Evolutionary conservation across 768 basidiomycete genomes (phyloP).

Genomic region (Pleurotus eryngii): DNA sequence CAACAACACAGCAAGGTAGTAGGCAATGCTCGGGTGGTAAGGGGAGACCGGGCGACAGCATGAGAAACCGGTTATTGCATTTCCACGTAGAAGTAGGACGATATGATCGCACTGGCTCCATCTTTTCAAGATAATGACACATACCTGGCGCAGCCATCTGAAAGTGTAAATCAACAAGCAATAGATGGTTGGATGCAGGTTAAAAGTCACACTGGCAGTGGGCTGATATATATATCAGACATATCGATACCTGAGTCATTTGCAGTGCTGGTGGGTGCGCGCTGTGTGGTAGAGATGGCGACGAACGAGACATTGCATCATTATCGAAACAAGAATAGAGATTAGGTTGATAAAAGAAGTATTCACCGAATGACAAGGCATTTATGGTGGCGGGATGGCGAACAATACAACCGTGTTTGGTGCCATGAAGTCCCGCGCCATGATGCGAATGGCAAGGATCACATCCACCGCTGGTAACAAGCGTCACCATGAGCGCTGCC

Average conservation of each 20-base stretch:
- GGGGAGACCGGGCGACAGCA: background rate
- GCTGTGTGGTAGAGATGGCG: too few relatives aligned
- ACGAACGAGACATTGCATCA: too few relatives aligned
- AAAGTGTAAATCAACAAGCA: background rate
- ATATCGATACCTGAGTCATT: too few relatives aligned
- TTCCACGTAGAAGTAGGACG: background rate
- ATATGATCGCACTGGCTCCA: background rate
- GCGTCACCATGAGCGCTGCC: background rate
- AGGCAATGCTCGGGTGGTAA: background rate
- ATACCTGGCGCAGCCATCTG: background rate
- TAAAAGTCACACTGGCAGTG: too few relatives aligned
- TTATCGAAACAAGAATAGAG: too few relatives aligned
- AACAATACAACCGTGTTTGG: too few relatives aligned
- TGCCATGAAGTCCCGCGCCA: background rate
- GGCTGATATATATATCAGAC: too few relatives aligned
- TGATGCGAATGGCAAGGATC: background rate
- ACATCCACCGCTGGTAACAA: background rate
- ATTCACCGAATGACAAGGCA: too few relatives aligned
- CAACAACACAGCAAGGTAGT: background rate
- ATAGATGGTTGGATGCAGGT: background rate
- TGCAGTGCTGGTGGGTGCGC: too few relatives aligned
- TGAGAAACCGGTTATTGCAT: conserved; percentile 1
- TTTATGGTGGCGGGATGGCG: too few relatives aligned
- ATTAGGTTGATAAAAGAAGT: too few relatives aligned
- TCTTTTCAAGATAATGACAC: background rate